Conservation (phyloP, 1,284 basidiomycete genomes). For the Apiotrichum mycotoxinovorans region DNA sequence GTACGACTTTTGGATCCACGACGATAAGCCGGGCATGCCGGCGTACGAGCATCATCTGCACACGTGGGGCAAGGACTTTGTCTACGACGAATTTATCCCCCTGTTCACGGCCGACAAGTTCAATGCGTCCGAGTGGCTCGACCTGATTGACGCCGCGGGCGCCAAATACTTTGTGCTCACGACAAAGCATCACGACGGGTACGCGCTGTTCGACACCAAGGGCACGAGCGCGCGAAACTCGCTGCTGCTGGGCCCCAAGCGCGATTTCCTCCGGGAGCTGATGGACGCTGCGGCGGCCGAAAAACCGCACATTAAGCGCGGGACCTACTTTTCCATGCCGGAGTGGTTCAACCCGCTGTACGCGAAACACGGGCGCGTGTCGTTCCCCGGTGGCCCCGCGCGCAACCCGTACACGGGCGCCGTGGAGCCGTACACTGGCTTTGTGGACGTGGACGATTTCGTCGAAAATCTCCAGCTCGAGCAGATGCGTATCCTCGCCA, state of each 20-base stretch:
- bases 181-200: slow-evolving; percentile 53
- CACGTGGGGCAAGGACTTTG: slow-evolving; percentile 54
- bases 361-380: slow-evolving; percentile 55
- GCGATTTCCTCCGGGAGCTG: slow-evolving; percentile 58
- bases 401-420: slow-evolving; percentile 57
- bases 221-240: slow-evolving; percentile 55
- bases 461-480: slow-evolving; percentile 57
- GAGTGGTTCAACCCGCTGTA: slow-evolving; percentile 61
- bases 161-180: slow-evolving; percentile 63
- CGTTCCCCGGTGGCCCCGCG: slow-evolving; percentile 57
- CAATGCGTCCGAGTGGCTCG: slow-evolving; percentile 58
- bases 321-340: slow-evolving; percentile 40
- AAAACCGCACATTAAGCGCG: slow-evolving; percentile 23
- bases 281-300: slow-evolving; percentile 54
- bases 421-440: slow-evolving; percentile 59
- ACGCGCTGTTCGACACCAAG: slow-evolving; percentile 57
- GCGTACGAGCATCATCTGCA: slow-evolving; percentile 57
- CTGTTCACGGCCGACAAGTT: slow-evolving; percentile 57
- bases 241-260: slow-evolving; percentile 55
- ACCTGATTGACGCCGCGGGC: slow-evolving; percentile 58
- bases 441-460: slow-evolving; percentile 56
- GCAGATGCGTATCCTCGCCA: slow-evolving; percentile 58
- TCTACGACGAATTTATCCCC: slow-evolving; percentile 61
- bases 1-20: slow-evolving; percentile 51
- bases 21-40: slow-evolving; percentile 39